These are phyloP conservation scores for Microbotryum scabiosae DNA, from an alignment of 1,284 basidiomycete species.

Conservation along the genomic window DNA sequence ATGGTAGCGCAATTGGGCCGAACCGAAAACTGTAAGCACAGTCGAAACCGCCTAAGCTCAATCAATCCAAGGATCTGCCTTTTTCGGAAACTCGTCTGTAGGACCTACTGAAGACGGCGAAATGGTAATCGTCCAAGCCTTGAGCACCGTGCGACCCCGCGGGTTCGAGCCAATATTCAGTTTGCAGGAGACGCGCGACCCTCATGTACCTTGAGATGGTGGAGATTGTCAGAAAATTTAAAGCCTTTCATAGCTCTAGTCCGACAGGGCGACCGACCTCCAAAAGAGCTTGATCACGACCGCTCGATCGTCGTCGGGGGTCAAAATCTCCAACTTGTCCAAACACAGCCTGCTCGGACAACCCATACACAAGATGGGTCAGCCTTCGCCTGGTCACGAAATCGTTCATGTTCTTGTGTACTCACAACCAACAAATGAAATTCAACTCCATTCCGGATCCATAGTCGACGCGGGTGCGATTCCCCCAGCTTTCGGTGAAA, in stretches of 20 bases:
- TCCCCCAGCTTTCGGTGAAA: slow-evolving; percentile 85
- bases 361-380: no score
- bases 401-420: slow-evolving; percentile 14
- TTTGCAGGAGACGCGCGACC: slow-evolving; percentile 84
- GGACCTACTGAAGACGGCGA: slow-evolving; percentile 66
- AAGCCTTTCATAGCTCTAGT: not conserved
- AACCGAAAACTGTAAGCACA: slow-evolving; percentile 32
- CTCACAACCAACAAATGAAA: slow-evolving; percentile 93
- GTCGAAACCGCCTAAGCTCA: not conserved
- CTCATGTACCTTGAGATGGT: slow-evolving; percentile 62
- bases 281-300: slow-evolving; percentile 85
- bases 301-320: slow-evolving; percentile 59
- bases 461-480: slow-evolving; percentile 86
- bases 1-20: slow-evolving; percentile 46
- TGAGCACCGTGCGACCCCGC: slow-evolving; percentile 91
- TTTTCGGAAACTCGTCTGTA: not conserved
- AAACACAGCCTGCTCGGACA: slow-evolving; percentile 61
- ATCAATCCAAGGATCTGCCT: not conserved
- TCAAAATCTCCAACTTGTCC: slow-evolving; percentile 61
- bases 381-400: not conserved
- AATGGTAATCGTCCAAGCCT: slow-evolving; percentile 97
- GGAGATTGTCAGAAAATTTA: not conserved
- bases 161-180: slow-evolving; percentile 94
- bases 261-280: slow-evolving; percentile 49
- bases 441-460: slow-evolving; percentile 99